These are phyloP conservation scores for Apiospora pterosperma DNA, from an alignment of 2,329 filamentous ascomycete species.

Conservation along the genomic window DNA sequence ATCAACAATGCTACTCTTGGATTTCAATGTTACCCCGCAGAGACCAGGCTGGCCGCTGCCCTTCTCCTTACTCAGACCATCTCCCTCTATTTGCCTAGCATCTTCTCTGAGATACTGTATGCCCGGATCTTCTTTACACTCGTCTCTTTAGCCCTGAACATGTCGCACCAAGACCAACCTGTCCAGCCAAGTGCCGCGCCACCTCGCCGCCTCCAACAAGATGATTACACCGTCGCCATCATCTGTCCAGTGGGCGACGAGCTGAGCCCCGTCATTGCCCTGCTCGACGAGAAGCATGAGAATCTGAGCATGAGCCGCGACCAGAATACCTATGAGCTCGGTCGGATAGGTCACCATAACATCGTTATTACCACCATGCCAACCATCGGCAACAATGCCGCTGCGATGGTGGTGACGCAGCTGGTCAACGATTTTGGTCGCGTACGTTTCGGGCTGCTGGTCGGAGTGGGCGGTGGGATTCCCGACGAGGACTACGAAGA, in stretches of 20 bases:
- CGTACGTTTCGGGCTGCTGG: not conserved
- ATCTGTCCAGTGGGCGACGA: constrained; percentile 3
- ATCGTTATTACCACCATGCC: constrained; percentile 30
- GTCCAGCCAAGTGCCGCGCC: not conserved
- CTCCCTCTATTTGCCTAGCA: too few relatives aligned
- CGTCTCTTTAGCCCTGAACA: too few relatives aligned
- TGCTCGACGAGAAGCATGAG: constrained; percentile 37
- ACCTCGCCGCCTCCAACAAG: not conserved
- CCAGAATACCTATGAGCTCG: constrained; percentile 26
- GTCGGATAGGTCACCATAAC: constrained; percentile 29
- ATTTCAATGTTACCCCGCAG: too few relatives aligned
- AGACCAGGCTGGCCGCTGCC: too few relatives aligned
- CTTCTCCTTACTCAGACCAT: too few relatives aligned
- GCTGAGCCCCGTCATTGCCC: constrained; percentile 8
- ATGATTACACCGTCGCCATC: constrained; percentile 3
- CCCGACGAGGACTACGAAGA: constrained; percentile 8
- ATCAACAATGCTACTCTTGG: too few relatives aligned
- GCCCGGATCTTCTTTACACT: too few relatives aligned
- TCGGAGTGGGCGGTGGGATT: not conserved
- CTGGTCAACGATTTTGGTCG: too few relatives aligned
- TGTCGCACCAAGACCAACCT: not conserved
- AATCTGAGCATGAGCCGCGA: constrained; percentile 22
- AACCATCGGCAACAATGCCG: too few relatives aligned
- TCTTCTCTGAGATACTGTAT: too few relatives aligned
- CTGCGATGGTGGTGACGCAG: too few relatives aligned